Evolutionary conservation across 2,329 filamentous ascomycete species (phyloP).

Genomic region (Penicillium nordicum): DNA sequence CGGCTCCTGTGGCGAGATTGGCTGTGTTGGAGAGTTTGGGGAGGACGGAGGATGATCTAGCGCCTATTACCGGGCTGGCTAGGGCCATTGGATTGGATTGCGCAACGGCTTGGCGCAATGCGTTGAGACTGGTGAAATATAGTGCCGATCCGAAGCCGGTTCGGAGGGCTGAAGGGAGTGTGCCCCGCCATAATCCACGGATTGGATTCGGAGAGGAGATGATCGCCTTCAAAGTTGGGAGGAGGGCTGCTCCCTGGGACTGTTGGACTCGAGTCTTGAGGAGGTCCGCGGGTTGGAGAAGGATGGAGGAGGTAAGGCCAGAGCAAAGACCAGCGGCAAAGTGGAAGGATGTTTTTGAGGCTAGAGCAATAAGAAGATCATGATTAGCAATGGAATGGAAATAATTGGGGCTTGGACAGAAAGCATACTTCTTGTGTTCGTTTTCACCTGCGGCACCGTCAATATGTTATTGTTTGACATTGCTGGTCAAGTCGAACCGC

Average conservation of each 20-base stretch:
- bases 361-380: conserved; percentile 16
- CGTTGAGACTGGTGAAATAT: conserved; percentile 88
- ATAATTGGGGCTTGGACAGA: background rate
- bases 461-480: conserved; percentile 35
- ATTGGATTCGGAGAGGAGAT: conserved; percentile 64
- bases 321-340: conserved; percentile 85
- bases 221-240: conserved; percentile 66
- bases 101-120: conserved; percentile 67
- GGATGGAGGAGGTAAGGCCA: conserved; percentile 79
- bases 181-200: conserved; percentile 83
- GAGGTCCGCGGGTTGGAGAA: conserved; percentile 91
- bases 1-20: conserved; percentile 80
- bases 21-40: conserved; percentile 78
- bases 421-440: conserved; percentile 27
- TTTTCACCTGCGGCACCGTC: conserved; percentile 29
- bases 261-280: conserved; percentile 96
- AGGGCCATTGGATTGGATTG: conserved; percentile 40
- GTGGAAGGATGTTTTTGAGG: conserved; percentile 62
- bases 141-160: conserved; percentile 90
- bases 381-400: background rate
- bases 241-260: conserved; percentile 66
- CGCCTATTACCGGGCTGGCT: conserved; percentile 26
- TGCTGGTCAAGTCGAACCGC: conserved; percentile 1
- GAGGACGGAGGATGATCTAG: conserved; percentile 64
- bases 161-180: conserved; percentile 84